These are phyloP conservation scores for Cladosporium phlei DNA, from an alignment of 2,329 filamentous ascomycete species.

Conservation along the genomic window DNA sequence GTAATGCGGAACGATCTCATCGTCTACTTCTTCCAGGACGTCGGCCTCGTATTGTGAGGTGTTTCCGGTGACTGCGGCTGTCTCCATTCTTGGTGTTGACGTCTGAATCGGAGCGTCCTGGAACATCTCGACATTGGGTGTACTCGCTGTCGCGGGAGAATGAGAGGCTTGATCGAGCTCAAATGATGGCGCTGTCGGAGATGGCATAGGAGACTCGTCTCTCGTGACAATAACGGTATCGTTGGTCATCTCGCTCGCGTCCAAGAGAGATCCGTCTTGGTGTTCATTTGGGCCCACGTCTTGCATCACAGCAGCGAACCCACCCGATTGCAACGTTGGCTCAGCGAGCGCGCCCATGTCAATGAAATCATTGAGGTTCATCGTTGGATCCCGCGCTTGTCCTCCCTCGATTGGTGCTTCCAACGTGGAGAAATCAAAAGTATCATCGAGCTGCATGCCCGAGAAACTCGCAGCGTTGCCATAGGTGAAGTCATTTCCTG, in stretches of 20 bases:
- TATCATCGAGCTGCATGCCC: background rate
- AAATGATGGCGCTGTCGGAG: too few species aligned
- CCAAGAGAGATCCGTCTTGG: background rate
- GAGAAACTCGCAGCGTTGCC: background rate
- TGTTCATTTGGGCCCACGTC: background rate
- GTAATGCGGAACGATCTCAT: conserved; percentile 25
- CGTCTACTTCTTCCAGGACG: conserved; percentile 11
- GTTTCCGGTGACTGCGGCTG: too few species aligned
- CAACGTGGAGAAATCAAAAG: background rate
- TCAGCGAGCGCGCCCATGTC: conserved; percentile 24
- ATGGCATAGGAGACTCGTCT: background rate
- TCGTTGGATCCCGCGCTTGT: conserved; percentile 18
- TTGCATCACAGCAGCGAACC: background rate
- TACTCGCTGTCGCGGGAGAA: too few species aligned
- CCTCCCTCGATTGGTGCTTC: background rate
- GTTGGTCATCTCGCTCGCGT: background rate
- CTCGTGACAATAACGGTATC: conserved; percentile 11
- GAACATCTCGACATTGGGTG: too few species aligned
- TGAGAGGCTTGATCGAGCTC: too few species aligned
- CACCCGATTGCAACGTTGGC: conserved; percentile 12
- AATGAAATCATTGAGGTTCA: conserved; percentile 30
- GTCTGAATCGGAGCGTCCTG: background rate
- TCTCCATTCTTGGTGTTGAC: background rate
- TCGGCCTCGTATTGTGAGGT: background rate
- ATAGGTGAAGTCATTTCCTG: background rate